Evolutionary conservation across 306 rosid species (phyloP).

Genomic region (Macrotyloma uniflorum): DNA sequence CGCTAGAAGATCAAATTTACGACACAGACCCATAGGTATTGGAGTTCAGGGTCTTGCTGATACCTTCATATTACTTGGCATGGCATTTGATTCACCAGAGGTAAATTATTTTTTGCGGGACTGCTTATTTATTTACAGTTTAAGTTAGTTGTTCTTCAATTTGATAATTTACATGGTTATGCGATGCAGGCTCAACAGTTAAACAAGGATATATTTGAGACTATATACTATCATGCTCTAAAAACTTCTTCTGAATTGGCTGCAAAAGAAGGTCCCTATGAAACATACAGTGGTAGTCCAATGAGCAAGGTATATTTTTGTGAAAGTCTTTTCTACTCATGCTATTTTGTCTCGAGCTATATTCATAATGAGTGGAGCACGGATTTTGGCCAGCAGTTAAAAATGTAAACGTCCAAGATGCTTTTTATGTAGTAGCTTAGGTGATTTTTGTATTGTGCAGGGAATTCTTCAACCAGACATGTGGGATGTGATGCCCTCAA

Average conservation of each 20-base stretch:
- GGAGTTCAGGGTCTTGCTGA: conserved; percentile 99
- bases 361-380: not conserved
- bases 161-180: conserved; percentile 26
- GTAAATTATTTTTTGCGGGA: conserved; percentile 43
- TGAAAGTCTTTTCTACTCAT: not conserved
- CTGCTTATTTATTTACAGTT: not conserved
- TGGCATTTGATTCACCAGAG: conserved; percentile 97
- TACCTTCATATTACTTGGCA: conserved; percentile 86
- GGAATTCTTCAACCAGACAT: conserved; percentile 91
- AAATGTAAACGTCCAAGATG: not conserved
- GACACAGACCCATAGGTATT: conserved; percentile 96
- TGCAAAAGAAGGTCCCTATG: conserved; percentile 78
- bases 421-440: conserved; percentile 12
- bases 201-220: conserved; percentile 91
- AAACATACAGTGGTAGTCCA: conserved; percentile 81
- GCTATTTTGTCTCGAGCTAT: not conserved
- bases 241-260: conserved; percentile 80
- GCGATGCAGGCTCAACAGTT: conserved; percentile 81
- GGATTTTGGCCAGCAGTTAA: not conserved
- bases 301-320: conserved; percentile 68
- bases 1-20: conserved; percentile 76
- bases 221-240: conserved; percentile 84
- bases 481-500: conserved; percentile 80
- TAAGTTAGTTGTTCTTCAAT: conserved; percentile 17
- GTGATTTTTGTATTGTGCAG: conserved; percentile 43